phyloP scores from a whole-genome alignment of 208 protist species.

The Trypanosoma rangeli region DNA sequence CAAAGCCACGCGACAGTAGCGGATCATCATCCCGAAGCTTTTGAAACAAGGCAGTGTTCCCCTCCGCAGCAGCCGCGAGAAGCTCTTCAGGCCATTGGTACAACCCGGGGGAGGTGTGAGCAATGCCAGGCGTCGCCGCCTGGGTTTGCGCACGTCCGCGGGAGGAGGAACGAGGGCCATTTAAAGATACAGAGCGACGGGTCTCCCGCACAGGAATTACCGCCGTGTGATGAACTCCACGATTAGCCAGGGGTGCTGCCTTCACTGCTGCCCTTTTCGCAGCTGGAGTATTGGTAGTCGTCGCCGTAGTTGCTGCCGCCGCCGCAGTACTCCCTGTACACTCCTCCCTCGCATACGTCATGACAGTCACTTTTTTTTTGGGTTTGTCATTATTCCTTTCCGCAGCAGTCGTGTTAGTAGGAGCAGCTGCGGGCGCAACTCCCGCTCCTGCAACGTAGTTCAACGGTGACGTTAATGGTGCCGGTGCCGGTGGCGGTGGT shows the following conservation, averaged over 20 bases:
- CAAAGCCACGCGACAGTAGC: slow-evolving; percentile 58
- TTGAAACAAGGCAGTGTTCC: slow-evolving; percentile 45
- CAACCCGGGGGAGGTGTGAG: slow-evolving; percentile 22
- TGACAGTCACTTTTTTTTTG: slow-evolving; percentile 21
- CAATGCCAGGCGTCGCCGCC: slow-evolving; percentile 15
- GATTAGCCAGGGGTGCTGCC: slow-evolving; percentile 5
- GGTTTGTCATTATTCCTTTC: slow-evolving; percentile 13
- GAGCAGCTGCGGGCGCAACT: background rate
- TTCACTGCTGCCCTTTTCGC: background rate
- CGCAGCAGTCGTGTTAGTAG: background rate
- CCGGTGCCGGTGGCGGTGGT: background rate
- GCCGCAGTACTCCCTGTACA: background rate
- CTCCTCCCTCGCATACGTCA: background rate
- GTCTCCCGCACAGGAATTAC: slow-evolving; percentile 4
- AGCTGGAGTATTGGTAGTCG: background rate
- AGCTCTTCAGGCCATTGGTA: slow-evolving; percentile 31
- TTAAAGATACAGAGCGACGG: slow-evolving; percentile 5
- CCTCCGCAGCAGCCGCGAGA: slow-evolving; percentile 43
- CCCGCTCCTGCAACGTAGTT: background rate
- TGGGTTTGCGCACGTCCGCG: slow-evolving; percentile 12
- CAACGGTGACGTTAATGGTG: background rate
- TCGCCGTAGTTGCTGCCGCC: background rate
- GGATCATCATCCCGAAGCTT: slow-evolving; percentile 62
- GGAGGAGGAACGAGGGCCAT: slow-evolving; percentile 20
- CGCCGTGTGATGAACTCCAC: background rate